Percentiles rank a stretch among this genome's conserved stretches.
Conservation (phyloP, 2,329 filamentous ascomycete genomes). For the Trichoderma pleuroti region DNA sequence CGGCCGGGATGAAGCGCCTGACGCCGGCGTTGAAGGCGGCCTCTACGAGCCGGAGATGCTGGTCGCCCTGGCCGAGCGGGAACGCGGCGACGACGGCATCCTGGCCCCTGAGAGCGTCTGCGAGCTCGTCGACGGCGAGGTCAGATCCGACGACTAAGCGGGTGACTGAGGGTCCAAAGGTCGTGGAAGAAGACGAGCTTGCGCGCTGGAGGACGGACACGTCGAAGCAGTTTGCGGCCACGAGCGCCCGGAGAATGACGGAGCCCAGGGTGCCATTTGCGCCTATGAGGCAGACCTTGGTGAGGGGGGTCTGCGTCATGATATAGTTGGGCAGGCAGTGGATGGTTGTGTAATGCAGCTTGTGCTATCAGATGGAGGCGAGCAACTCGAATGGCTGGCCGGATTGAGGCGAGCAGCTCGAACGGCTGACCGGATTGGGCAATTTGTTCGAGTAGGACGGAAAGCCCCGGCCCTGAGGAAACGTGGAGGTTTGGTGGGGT, state of each 20-base stretch:
- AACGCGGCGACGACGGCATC: conserved; percentile 52
- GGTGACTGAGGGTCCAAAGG: conserved; percentile 17
- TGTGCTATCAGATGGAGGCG: neutral
- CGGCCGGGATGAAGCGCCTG: conserved; percentile 58
- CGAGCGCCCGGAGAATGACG: conserved; percentile 36
- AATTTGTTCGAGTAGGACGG: neutral
- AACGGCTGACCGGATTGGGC: neutral
- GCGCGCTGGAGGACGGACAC: conserved; percentile 54
- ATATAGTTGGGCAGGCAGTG: neutral
- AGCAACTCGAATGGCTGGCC: neutral
- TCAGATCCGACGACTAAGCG: conserved; percentile 30
- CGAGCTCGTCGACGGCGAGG: conserved; percentile 38
- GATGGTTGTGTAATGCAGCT: neutral
- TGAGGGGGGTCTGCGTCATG: conserved; percentile 22
- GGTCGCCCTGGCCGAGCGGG: conserved; percentile 42
- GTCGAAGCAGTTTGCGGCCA: conserved; percentile 40
- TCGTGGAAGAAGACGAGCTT: conserved; percentile 28
- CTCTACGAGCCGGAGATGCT: conserved; percentile 49
- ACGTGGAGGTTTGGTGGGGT: neutral
- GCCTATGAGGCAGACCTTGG: conserved; percentile 35
- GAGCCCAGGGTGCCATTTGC: conserved; percentile 40
- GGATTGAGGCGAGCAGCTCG: neutral
- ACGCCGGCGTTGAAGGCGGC: conserved; percentile 58
- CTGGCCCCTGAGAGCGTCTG: conserved; percentile 48
- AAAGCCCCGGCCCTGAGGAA: neutral